Evolutionary conservation across 495 filamentous ascomycete genomes (phyloP).

Genomic region (Penicillium atrosanguineum): DNA sequence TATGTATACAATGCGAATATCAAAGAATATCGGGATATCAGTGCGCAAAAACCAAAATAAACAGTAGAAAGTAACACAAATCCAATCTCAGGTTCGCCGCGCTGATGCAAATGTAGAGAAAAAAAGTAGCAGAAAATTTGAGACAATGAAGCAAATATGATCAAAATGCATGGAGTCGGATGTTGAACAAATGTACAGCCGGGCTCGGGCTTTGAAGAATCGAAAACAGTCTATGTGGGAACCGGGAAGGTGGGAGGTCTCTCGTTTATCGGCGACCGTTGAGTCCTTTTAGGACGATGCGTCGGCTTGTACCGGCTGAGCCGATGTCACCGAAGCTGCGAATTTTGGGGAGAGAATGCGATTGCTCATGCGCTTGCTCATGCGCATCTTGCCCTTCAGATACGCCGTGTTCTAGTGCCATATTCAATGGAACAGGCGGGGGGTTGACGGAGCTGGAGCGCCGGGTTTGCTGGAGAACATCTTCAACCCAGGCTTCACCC

Average conservation of each 20-base stretch:
- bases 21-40: not conserved
- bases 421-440: conserved; percentile 12
- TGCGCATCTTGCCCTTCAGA: conserved; percentile 5
- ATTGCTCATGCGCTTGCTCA: conserved; percentile 6
- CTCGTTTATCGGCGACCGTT: conserved; percentile 21
- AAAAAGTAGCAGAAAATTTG: not conserved
- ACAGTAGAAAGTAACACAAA: conserved; percentile 6
- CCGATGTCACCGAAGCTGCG: conserved; percentile 44
- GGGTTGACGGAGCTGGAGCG: conserved; percentile 35
- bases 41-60: conserved; percentile 10
- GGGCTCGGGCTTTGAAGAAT: not conserved
- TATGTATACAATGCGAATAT: not conserved
- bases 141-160: not conserved
- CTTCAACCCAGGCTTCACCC: conserved; percentile 53
- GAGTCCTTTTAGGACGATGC: conserved; percentile 38
- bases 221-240: not conserved
- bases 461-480: conserved; percentile 44
- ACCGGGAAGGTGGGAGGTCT: not conserved
- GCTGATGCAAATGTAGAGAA: conserved; percentile 32
- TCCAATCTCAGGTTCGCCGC: conserved; percentile 15
- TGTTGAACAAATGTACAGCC: not conserved
- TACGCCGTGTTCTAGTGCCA: not conserved
- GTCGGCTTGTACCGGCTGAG: conserved; percentile 34
- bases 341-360: conserved; percentile 30
- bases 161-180: not conserved